Evolutionary conservation across 208 protist genomes (phyloP), one percentile per base, ranked within the genome.

Genomic region (Kentomonas sorsogonicus): DNA sequence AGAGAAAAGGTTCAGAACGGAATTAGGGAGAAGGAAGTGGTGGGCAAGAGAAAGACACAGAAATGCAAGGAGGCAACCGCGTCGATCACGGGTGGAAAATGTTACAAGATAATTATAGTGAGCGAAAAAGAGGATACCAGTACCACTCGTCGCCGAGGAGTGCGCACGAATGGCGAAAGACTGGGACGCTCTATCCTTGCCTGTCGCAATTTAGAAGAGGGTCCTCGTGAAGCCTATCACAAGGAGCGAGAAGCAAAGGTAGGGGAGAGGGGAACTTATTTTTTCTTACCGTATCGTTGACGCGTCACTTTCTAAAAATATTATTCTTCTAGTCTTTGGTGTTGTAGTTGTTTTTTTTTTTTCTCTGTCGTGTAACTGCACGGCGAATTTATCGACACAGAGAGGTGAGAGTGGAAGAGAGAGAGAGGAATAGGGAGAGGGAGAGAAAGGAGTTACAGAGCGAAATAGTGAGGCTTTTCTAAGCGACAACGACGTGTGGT

Each of bases 371-470:
- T 29, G 16, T 16, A 27, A 23, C 7, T 58, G 26, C 46, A n/a
- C n/a, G 18, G 47, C 33, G 20, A 27, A 53, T 31, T 45, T 38
- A 18, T 53, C 29, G 5, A 23, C 25, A 10, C 13, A 20, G 25
- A 33, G 2, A 16, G 29, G 10, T 16, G 15, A 11, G 15, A 13
- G 22, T 11, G 45, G 29, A 6, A 10, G 29, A 16, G 15, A 53
- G 29, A 39, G 47, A 53, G 9, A 16, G 31, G 22, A 36, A n/a
- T 5, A 31, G 36, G 33, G 53, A 50, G 23, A 55, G 22, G 50
- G 26, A 57, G 34, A 44, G 31, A 53, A 22, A 3, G 11, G 23
- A 13, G 29, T 3, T 16, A 33, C 3, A n/a, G 26, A 44, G 20
- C 3, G 38, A 20, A 45, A 16, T 39, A 54, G 45, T 1, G 23